These are phyloP conservation scores for Debaryomyces fabryi DNA, from an alignment of 1,139 yeast genomes.

Conservation along the genomic window DNA sequence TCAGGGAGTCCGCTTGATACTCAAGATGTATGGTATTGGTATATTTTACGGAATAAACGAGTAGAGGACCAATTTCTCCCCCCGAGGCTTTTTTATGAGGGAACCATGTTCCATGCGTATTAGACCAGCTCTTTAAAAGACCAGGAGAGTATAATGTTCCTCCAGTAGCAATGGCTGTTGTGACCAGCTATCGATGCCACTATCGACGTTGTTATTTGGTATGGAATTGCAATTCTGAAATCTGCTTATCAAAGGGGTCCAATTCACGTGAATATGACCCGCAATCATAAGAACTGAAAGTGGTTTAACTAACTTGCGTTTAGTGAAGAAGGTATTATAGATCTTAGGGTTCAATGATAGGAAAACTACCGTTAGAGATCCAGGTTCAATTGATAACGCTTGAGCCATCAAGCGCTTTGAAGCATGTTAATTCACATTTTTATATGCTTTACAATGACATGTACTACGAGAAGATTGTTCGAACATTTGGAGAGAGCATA, in stretches of 20 bases:
- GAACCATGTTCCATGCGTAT: too few relatives aligned
- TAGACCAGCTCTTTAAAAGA: too few relatives aligned
- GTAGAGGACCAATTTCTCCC: too few relatives aligned
- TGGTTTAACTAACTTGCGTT: neutral
- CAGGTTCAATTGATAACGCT: slow-evolving; percentile 42
- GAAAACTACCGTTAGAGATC: slow-evolving; percentile 53
- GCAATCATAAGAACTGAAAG: neutral
- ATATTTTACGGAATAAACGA: too few relatives aligned
- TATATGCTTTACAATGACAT: slow-evolving; percentile 54
- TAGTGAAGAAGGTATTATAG: neutral
- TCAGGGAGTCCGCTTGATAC: too few relatives aligned
- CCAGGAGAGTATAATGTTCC: too few relatives aligned
- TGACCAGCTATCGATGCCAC: neutral
- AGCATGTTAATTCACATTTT: slow-evolving; percentile 44
- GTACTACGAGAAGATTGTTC: slow-evolving; percentile 45
- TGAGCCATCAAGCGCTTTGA: slow-evolving; percentile 47
- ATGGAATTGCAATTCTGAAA: neutral
- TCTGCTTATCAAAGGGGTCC: slow-evolving; percentile 17
- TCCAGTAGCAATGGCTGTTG: too few relatives aligned
- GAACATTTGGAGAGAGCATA: slow-evolving; percentile 46
- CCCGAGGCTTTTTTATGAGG: too few relatives aligned
- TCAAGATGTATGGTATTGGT: too few relatives aligned
- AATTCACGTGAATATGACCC: slow-evolving; percentile 1
- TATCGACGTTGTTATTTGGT: neutral
- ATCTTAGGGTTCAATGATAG: slow-evolving; percentile 21